Conservation (phyloP, 2,329 filamentous ascomycete species). For the Mycogone perniciosa region DNA sequence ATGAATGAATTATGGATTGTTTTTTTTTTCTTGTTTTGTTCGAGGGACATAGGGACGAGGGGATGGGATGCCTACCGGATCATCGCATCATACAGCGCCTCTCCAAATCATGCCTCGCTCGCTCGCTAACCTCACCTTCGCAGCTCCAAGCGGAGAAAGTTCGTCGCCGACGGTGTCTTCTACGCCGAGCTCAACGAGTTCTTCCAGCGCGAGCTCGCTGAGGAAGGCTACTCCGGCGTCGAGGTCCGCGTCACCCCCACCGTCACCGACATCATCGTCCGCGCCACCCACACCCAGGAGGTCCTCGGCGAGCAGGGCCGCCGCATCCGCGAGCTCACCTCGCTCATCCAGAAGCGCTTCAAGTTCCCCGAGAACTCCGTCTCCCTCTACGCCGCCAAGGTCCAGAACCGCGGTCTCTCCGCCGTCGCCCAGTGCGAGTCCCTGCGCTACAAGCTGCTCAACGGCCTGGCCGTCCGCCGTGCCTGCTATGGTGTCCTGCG, state of each 20-base stretch:
- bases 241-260: constrained; percentile 99
- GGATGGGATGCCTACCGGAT: too few relatives aligned
- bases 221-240: constrained; percentile 99
- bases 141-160: constrained; percentile 91
- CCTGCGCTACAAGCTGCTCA: constrained; percentile 99
- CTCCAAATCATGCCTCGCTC: not conserved
- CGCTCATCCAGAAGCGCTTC: constrained; percentile 99
- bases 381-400: constrained; percentile 99
- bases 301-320: constrained; percentile 99
- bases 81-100: not conserved
- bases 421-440: constrained; percentile 99
- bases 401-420: constrained; percentile 99
- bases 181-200: constrained; percentile 99
- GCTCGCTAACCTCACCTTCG: constrained; percentile 13
- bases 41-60: too few relatives aligned
- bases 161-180: constrained; percentile 98
- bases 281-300: constrained; percentile 99
- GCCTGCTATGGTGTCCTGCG: constrained; percentile 99
- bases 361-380: constrained; percentile 99
- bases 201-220: constrained; percentile 99
- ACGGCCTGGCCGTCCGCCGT: constrained; percentile 96
- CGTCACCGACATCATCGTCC: constrained; percentile 99
- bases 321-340: constrained; percentile 99
- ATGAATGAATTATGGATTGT: not conserved
- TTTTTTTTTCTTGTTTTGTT: not conserved